These are phyloP conservation scores for Termitomyces sp. DNA, from an alignment of 768 basidiomycete genomes.

Conservation along the genomic window DNA sequence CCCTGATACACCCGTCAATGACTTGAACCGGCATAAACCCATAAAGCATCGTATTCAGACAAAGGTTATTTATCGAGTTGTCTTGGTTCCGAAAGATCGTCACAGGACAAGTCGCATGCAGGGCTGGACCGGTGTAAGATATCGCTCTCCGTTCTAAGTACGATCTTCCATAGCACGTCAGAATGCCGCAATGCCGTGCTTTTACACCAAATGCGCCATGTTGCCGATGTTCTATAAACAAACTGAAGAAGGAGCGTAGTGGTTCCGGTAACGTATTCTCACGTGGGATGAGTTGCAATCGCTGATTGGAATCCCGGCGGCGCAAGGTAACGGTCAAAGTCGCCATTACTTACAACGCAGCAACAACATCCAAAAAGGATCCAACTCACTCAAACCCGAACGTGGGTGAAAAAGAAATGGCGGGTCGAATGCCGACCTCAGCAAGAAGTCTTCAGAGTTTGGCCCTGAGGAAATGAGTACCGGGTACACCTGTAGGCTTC, in stretches of 20 bases:
- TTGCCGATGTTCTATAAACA: background rate
- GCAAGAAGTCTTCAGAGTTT: no score
- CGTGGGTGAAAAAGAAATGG: background rate
- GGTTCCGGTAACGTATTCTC: conserved; percentile 6
- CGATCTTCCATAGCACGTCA: conserved; percentile 1
- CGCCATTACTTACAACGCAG: conserved; percentile 1
- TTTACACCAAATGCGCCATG: background rate
- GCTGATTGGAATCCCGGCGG: conserved; percentile 10
- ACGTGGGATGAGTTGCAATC: conserved; percentile 1
- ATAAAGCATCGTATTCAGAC: conserved; percentile 6
- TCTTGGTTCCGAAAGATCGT: background rate
- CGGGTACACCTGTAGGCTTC: background rate
- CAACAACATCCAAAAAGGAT: background rate
- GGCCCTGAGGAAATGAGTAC: background rate
- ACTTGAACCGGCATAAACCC: conserved; percentile 5
- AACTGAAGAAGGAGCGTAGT: background rate
- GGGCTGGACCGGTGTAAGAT: background rate
- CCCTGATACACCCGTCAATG: conserved; percentile 7
- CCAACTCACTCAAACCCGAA: background rate
- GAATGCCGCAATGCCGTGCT: background rate
- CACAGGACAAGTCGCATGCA: background rate
- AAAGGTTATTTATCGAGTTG: background rate
- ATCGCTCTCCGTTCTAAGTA: background rate
- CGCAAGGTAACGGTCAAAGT: background rate
- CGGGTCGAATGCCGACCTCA: background rate